phyloP scores from a whole-genome alignment of 305 asterid genomes.

The Fraxinus baroniana region DNA sequence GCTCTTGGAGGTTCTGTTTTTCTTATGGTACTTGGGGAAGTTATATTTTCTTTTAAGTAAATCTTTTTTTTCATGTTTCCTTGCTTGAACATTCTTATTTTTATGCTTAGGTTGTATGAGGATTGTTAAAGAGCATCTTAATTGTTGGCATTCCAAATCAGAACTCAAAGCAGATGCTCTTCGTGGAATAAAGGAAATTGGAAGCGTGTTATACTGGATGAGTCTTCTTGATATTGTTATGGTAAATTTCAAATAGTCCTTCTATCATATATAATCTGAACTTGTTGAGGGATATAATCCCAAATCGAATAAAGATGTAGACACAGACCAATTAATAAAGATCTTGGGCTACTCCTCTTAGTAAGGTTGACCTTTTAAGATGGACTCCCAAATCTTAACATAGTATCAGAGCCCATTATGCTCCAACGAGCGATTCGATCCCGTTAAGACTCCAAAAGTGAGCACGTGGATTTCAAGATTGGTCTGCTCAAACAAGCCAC shows the following conservation, averaged over 20 bases:
- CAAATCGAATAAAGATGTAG: too few relatives aligned
- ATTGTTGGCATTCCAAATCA: constrained; percentile 87
- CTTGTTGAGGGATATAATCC: too few relatives aligned
- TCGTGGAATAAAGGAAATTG: constrained; percentile 87
- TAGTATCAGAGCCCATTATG: too few relatives aligned
- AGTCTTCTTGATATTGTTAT: constrained; percentile 92
- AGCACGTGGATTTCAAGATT: too few relatives aligned
- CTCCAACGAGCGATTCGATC: too few relatives aligned
- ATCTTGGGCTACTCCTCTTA: too few relatives aligned
- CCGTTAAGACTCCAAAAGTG: too few relatives aligned
- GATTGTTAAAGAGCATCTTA: constrained; percentile 71
- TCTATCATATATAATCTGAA: background rate
- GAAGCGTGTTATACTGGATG: constrained; percentile 93
- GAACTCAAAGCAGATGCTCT: constrained; percentile 84
- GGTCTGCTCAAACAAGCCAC: too few relatives aligned
- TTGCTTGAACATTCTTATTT: constrained; percentile 9
- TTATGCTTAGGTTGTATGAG: constrained; percentile 71
- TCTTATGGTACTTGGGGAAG: background rate
- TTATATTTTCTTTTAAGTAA: background rate
- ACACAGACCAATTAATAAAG: too few relatives aligned
- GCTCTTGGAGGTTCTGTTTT: background rate
- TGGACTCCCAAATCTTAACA: too few relatives aligned
- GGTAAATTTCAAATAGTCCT: constrained; percentile 46
- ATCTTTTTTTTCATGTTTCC: background rate
- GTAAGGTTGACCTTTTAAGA: too few relatives aligned